A percentile compares a stretch with the other conserved stretches of the same genome.
phyloP scores from a whole-genome alignment of 345 rosid species.

The Leavenworthia alabamica region DNA sequence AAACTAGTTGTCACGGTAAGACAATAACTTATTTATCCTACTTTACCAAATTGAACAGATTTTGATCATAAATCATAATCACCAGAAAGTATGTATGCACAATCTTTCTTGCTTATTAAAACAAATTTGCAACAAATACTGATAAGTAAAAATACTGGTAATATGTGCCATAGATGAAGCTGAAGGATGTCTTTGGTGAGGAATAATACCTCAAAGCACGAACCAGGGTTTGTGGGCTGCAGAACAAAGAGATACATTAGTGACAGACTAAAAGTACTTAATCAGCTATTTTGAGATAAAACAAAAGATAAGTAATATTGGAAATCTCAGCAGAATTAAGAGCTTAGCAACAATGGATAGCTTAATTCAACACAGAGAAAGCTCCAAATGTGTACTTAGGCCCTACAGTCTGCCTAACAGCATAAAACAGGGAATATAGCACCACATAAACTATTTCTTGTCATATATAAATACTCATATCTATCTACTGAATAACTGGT shows the following conservation, averaged over 20 bases:
- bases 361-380: background rate
- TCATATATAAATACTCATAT: background rate
- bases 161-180: background rate
- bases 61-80: slow-evolving; percentile 5
- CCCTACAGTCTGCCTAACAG: background rate
- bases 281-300: background rate
- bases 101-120: background rate
- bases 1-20: background rate
- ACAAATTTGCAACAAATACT: background rate
- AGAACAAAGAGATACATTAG: slow-evolving; percentile 28
- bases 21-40: background rate
- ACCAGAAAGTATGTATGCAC: background rate
- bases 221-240: slow-evolving; percentile 98
- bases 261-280: slow-evolving; percentile 9
- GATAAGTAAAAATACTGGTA: background rate
- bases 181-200: background rate
- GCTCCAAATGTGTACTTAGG: background rate
- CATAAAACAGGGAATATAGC: background rate
- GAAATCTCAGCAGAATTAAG: background rate
- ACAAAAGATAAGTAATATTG: background rate
- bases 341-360: background rate
- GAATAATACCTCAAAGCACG: slow-evolving; percentile 84
- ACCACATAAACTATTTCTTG: background rate
- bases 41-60: slow-evolving; percentile 1
- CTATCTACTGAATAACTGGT: background rate